A percentile compares a stretch with the other conserved stretches of the same genome.
phyloP scores from a whole-genome alignment of 768 basidiomycete genomes.

The Amanita pseudoporphyria region DNA sequence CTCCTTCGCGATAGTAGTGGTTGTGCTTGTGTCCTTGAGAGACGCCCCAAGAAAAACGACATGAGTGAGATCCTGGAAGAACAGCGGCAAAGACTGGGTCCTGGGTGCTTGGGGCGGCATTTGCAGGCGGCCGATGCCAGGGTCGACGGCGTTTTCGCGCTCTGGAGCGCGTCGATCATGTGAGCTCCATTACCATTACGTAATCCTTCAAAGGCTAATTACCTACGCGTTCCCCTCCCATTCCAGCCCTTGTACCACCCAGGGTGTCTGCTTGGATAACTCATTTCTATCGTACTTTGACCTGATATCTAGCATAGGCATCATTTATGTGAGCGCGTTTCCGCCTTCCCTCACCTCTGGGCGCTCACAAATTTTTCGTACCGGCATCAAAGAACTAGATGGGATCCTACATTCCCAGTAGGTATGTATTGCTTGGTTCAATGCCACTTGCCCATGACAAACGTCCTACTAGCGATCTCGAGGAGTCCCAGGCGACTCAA shows the following conservation, averaged over 20 bases:
- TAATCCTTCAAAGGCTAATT: not conserved
- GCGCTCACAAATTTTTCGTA: not conserved
- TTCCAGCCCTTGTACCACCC: not conserved
- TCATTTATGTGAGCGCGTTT: not conserved
- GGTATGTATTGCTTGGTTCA: not conserved
- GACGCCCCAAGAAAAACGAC: not conserved
- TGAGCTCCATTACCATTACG: constrained; percentile 1
- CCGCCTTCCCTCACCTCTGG: not conserved
- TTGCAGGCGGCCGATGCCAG: not conserved
- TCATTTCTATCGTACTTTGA: not conserved
- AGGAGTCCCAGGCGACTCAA: constrained; percentile 47
- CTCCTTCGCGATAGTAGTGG: not conserved
- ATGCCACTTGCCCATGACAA: constrained; percentile 5
- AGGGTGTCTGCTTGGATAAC: not conserved
- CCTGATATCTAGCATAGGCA: not conserved
- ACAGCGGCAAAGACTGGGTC: not conserved
- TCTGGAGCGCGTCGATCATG: constrained; percentile 1
- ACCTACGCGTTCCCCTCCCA: not conserved
- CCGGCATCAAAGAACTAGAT: not conserved
- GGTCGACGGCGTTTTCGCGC: not conserved
- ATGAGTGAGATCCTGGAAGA: not conserved
- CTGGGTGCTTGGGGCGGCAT: not conserved
- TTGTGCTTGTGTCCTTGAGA: not conserved
- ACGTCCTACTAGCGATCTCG: constrained; percentile 26
- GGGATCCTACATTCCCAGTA: constrained; percentile 8